These are phyloP conservation scores for Periconia macrospinosa DNA, from an alignment of 2,329 filamentous ascomycete genomes.

Conservation along the genomic window DNA sequence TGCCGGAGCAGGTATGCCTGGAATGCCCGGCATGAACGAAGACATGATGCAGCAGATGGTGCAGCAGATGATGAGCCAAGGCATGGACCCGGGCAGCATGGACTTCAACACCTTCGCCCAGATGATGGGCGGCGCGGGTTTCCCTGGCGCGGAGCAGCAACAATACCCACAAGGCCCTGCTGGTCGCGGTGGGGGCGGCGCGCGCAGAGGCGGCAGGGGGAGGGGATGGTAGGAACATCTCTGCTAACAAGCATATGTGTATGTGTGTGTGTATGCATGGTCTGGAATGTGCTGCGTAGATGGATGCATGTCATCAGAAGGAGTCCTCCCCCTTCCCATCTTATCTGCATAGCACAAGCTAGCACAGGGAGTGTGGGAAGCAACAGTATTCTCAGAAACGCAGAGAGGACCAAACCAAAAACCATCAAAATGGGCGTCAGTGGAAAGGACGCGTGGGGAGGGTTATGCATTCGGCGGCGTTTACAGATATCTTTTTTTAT, in stretches of 20 bases:
- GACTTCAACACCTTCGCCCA: slow-evolving; percentile 39
- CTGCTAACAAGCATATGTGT: not conserved
- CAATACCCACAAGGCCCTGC: slow-evolving; percentile 4
- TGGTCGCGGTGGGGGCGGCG: slow-evolving; percentile 28
- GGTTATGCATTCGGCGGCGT: not conserved
- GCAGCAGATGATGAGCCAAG: slow-evolving; percentile 56
- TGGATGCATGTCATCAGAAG: too few species aligned
- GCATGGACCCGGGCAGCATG: slow-evolving; percentile 42
- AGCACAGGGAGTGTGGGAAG: too few species aligned
- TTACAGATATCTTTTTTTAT: not conserved
- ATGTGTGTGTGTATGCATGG: not conserved
- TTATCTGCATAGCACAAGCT: too few species aligned
- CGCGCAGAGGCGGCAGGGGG: slow-evolving; percentile 29
- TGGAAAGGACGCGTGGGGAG: not conserved
- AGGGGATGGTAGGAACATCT: slow-evolving; percentile 26
- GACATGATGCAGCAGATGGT: slow-evolving; percentile 63
- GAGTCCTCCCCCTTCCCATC: not conserved
- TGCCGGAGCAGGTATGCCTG: slow-evolving; percentile 10
- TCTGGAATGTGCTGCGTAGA: too few species aligned
- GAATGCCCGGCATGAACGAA: slow-evolving; percentile 45
- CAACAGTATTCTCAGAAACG: too few species aligned
- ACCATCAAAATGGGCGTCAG: not conserved
- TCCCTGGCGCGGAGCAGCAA: slow-evolving; percentile 20
- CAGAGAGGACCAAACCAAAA: not conserved
- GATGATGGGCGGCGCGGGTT: slow-evolving; percentile 38